Evolutionary conservation across 345 rosid genomes (phyloP), one percentile per base, ranked within the genome.

Genomic region (Heritiera littoralis): DNA sequence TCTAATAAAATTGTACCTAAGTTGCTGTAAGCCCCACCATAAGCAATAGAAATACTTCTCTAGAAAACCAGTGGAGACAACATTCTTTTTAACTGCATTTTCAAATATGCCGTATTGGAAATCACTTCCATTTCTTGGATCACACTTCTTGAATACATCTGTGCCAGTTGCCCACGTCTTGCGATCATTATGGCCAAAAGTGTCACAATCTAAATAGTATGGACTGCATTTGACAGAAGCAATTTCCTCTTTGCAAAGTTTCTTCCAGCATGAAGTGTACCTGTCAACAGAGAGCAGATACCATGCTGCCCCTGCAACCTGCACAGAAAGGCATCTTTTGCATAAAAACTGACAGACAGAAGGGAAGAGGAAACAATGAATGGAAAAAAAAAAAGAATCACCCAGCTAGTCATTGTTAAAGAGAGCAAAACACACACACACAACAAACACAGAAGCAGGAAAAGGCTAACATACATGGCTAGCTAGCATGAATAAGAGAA

Each of bases 1-100:
- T 41, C 12, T 49, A 40, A 41, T 40, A 41, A 74, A 40, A 60
- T 17, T 68, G 4, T 86, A 92, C 98, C 98, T 95, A 82, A 90
- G 87, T 75, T 90, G 93, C 83, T 92, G 98, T 81, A 95, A 82
- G 6, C 98, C 97, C 97, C 95, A 95, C 98, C 95, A 92, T 18
- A 93, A 86, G 81, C 95, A 91, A 83, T 90, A 92, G 81, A 95
- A 89, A 78, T 88, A 92, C 85, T 93, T 93, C 87, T 90, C 88
- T 3, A 87, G 75, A 38, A 95, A 93, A 4, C 83, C 66, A 0
- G 88, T 86, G 78, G 93, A 76, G 20, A 90, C 83, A 2, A 90
- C 93, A 6, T 87, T 84, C 71, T 86, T 84, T 15, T 84, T 74
- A 79, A 95, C 77, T 13, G 98, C 95, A 30, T 74, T 87, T 67